A percentile compares a stretch with the other conserved stretches of the same genome.
Evolutionary conservation across 495 filamentous ascomycete genomes (phyloP).

Genomic region (Penicillium antarcticum): DNA sequence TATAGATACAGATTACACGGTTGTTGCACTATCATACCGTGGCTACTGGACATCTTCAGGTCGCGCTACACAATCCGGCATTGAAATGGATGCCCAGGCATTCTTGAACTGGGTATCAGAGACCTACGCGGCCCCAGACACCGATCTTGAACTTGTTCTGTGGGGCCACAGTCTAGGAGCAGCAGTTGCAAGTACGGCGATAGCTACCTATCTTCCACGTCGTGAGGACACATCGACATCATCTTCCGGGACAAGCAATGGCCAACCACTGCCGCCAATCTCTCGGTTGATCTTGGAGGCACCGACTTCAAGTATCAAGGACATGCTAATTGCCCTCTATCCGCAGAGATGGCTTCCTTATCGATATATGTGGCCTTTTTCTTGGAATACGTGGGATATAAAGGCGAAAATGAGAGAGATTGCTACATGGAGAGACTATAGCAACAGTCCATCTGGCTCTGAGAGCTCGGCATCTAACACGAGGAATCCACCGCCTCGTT

Average conservation of each 20-base stretch:
- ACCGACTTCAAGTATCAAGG: conserved; percentile 67
- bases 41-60: conserved; percentile 79
- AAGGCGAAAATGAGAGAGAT: conserved; percentile 31
- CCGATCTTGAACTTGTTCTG: conserved; percentile 51
- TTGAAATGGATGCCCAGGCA: conserved; percentile 61
- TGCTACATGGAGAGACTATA: conserved; percentile 20
- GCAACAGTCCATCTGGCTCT: not conserved
- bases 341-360: conserved; percentile 84
- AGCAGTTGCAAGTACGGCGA: conserved; percentile 49
- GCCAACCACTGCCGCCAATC: conserved; percentile 24
- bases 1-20: conserved; percentile 38
- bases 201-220: conserved; percentile 40
- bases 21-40: conserved; percentile 68
- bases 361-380: conserved; percentile 54
- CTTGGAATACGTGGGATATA: conserved; percentile 54
- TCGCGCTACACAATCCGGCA: conserved; percentile 60
- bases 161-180: conserved; percentile 81
- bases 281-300: conserved; percentile 67
- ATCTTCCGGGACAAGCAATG: not conserved
- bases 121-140: conserved; percentile 27
- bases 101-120: conserved; percentile 52
- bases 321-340: conserved; percentile 72
- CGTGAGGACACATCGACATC: conserved; percentile 11
- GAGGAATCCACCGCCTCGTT: not conserved
- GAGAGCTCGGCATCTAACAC: not conserved